Percentiles rank a stretch among this genome's conserved stretches.
These are phyloP conservation scores for Thozetella sp. DNA, from an alignment of 495 filamentous ascomycete species.

Conservation along the genomic window DNA sequence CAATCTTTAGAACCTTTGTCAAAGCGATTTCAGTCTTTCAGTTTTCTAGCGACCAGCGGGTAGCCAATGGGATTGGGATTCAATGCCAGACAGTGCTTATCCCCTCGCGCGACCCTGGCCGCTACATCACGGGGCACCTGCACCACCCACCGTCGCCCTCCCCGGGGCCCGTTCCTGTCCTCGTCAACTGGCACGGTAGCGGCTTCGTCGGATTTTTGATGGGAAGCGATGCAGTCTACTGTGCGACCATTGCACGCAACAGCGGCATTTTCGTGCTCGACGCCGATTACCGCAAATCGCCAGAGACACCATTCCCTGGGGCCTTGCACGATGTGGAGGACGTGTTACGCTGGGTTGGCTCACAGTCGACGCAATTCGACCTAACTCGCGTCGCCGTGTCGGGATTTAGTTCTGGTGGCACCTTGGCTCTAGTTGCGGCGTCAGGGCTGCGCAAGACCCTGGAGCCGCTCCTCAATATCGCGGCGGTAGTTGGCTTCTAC, in stretches of 20 bases:
- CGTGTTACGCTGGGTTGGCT: not conserved
- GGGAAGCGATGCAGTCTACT: not conserved
- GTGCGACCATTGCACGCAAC: not conserved
- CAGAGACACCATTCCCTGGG: not conserved
- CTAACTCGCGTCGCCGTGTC: not conserved
- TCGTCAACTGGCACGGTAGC: not conserved
- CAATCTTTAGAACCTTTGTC: too few relatives aligned
- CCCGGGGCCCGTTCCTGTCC: not conserved
- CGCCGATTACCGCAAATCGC: not conserved
- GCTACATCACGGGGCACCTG: too few relatives aligned
- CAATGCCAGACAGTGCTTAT: too few relatives aligned
- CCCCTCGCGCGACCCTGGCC: too few relatives aligned
- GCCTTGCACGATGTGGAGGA: not conserved
- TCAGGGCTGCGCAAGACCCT: too few relatives aligned
- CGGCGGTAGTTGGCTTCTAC: too few relatives aligned
- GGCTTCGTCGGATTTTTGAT: not conserved
- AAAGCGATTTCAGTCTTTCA: too few relatives aligned
- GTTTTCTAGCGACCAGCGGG: too few relatives aligned
- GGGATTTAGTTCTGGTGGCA: not conserved
- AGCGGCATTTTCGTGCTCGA: not conserved
- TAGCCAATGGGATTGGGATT: too few relatives aligned
- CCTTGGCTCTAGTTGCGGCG: not conserved
- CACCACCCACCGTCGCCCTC: too few relatives aligned
- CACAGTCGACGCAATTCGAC: not conserved
- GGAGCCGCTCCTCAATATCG: too few relatives aligned